These are phyloP conservation scores for Pseudocercospora pini-densiflorae DNA, from an alignment of 2,329 filamentous ascomycete genomes.

Conservation along the genomic window DNA sequence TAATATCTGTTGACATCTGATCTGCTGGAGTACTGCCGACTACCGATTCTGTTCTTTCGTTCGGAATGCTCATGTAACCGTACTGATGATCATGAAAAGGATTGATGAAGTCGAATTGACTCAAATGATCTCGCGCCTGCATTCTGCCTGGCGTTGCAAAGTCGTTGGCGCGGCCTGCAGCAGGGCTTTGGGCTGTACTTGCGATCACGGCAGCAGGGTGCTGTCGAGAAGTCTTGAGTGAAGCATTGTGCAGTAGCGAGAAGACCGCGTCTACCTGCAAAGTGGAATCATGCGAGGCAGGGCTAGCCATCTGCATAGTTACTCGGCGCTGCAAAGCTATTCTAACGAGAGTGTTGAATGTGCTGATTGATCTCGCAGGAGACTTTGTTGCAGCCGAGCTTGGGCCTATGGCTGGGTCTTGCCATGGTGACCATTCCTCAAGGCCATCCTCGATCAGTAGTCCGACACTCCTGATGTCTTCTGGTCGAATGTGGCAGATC, in stretches of 20 bases:
- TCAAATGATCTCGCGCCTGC: background rate
- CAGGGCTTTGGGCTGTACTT: constrained; percentile 7
- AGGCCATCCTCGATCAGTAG: constrained; percentile 66
- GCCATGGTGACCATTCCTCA: constrained; percentile 78
- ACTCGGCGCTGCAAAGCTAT: constrained; percentile 22
- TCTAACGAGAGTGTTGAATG: constrained; percentile 56
- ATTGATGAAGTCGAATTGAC: constrained; percentile 14
- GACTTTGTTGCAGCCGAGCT: constrained; percentile 41
- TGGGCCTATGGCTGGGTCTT: constrained; percentile 44
- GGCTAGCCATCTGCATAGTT: background rate
- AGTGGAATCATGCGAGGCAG: background rate
- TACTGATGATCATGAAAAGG: constrained; percentile 22
- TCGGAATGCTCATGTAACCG: constrained; percentile 32
- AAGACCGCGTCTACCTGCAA: constrained; percentile 18
- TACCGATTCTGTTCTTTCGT: constrained; percentile 22
- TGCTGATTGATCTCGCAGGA: constrained; percentile 50
- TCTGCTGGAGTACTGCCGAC: constrained; percentile 16
- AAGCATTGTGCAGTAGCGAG: constrained; percentile 29
- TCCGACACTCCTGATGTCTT: constrained; percentile 54
- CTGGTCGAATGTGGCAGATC: constrained; percentile 54
- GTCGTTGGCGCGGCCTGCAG: background rate
- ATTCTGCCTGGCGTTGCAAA: background rate
- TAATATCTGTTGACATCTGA: constrained; percentile 8
- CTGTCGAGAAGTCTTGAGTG: constrained; percentile 14
- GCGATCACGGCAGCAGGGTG: constrained; percentile 36